These are phyloP conservation scores for Diaporthe ampelina DNA, from an alignment of 2,329 filamentous ascomycete genomes.

Conservation along the genomic window DNA sequence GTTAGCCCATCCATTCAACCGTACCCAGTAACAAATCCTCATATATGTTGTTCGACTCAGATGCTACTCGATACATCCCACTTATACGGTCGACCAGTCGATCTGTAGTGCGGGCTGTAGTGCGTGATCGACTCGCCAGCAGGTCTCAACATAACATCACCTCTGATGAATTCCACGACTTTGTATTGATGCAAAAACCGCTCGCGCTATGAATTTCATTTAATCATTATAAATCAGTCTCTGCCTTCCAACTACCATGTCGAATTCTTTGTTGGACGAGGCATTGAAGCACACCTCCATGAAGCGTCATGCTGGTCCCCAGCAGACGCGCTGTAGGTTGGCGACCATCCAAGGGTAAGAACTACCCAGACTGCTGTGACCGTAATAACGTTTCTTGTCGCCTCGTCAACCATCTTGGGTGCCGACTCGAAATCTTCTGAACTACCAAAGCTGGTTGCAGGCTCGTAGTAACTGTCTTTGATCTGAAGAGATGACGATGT, in stretches of 20 bases:
- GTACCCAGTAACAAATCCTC: no score
- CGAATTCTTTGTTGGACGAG: conserved; percentile 11
- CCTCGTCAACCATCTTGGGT: conserved; percentile 18
- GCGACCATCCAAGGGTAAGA: conserved; percentile 36
- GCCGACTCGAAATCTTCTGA: conserved; percentile 8
- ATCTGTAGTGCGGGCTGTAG: not conserved
- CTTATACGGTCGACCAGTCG: not conserved
- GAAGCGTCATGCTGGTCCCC: conserved; percentile 1
- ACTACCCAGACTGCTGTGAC: conserved; percentile 35
- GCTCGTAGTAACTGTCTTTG: conserved; percentile 37
- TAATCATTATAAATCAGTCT: not conserved
- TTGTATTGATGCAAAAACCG: not conserved
- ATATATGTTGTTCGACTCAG: not conserved
- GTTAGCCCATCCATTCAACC: no score
- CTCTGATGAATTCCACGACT: not conserved
- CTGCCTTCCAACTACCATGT: not conserved
- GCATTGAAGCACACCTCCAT: conserved; percentile 3
- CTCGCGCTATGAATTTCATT: not conserved
- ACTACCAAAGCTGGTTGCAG: not conserved
- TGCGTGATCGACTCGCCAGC: not conserved
- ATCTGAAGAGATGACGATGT: conserved; percentile 20
- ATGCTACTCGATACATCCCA: not conserved
- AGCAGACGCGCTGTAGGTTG: conserved; percentile 13
- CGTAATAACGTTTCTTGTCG: conserved; percentile 20
- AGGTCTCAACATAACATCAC: not conserved